Conservation (phyloP, 495 filamentous ascomycete species). For the Aspergillus indologenus region DNA sequence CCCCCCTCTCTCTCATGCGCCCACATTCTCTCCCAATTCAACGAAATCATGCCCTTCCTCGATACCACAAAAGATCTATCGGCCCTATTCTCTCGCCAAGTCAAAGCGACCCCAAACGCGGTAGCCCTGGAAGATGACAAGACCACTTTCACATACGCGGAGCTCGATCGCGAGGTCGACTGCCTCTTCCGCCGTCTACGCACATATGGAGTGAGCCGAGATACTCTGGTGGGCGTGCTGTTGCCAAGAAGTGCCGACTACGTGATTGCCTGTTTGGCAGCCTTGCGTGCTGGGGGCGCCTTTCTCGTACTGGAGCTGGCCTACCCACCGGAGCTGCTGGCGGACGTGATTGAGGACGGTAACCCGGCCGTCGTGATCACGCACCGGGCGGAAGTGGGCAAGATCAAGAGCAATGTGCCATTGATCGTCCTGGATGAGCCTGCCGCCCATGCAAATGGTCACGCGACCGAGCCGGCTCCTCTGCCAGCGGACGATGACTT, state of each 20-base stretch:
- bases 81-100: slow-evolving; percentile 58
- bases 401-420: slow-evolving; percentile 54
- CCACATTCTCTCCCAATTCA: neutral
- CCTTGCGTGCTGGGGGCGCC: slow-evolving; percentile 64
- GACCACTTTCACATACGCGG: slow-evolving; percentile 54
- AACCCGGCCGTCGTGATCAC: slow-evolving; percentile 61
- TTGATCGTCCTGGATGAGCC: slow-evolving; percentile 55
- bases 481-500: slow-evolving; percentile 57
- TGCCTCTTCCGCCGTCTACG: slow-evolving; percentile 53
- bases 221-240: slow-evolving; percentile 62
- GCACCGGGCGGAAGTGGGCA: slow-evolving; percentile 48
- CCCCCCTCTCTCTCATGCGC: neutral
- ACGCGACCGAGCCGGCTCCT: slow-evolving; percentile 35
- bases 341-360: slow-evolving; percentile 66
- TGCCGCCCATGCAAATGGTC: slow-evolving; percentile 32
- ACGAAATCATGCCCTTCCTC: slow-evolving; percentile 48
- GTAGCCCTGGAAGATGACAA: slow-evolving; percentile 60
- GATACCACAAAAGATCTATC: slow-evolving; percentile 62
- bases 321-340: slow-evolving; percentile 60
- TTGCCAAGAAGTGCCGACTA: slow-evolving; percentile 66
- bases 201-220: slow-evolving; percentile 55
- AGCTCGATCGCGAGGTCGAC: slow-evolving; percentile 57
- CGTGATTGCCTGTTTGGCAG: slow-evolving; percentile 66
- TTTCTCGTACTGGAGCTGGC: slow-evolving; percentile 68
- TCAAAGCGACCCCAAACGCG: slow-evolving; percentile 53